Conservation (phyloP, 352 stramenopile genomes). For the Phytopythium helicoides region DNA sequence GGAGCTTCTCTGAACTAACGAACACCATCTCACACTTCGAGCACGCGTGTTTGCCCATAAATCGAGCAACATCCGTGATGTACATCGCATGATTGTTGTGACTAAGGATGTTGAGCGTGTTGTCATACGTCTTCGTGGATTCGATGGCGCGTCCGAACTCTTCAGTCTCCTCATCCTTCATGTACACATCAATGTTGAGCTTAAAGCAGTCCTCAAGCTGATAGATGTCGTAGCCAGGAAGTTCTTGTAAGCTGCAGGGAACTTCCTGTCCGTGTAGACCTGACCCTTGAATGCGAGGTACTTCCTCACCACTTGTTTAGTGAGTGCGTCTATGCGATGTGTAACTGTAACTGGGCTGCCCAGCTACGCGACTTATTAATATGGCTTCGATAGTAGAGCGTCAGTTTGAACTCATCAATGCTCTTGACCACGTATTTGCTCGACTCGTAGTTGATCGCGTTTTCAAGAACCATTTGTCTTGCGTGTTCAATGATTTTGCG, state of each 20-base stretch:
- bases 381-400: neutral
- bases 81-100: conserved; percentile 24
- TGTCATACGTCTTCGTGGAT: conserved; percentile 4
- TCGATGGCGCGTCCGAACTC: conserved; percentile 6
- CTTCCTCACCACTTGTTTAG: conserved; percentile 8
- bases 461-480: too few species aligned
- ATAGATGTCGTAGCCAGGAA: conserved; percentile 17
- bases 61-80: conserved; percentile 9
- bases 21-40: conserved; percentile 16
- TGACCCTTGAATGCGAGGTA: conserved; percentile 9
- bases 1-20: conserved; percentile 7
- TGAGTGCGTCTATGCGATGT: too few species aligned
- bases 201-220: conserved; percentile 17
- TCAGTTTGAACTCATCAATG: too few species aligned
- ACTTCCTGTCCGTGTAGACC: too few species aligned
- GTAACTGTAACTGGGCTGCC: too few species aligned
- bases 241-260: neutral
- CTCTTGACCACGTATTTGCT: too few species aligned
- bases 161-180: conserved; percentile 14
- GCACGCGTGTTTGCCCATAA: conserved; percentile 11
- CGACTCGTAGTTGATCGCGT: too few species aligned
- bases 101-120: conserved; percentile 16
- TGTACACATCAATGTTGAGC: conserved; percentile 13
- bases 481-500: too few species aligned
- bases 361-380: conserved; percentile 3